A percentile compares a stretch with the other conserved stretches of the same genome.
Evolutionary conservation across 2,329 filamentous ascomycete genomes (phyloP).

Genomic region (Aschersonia sp.): DNA sequence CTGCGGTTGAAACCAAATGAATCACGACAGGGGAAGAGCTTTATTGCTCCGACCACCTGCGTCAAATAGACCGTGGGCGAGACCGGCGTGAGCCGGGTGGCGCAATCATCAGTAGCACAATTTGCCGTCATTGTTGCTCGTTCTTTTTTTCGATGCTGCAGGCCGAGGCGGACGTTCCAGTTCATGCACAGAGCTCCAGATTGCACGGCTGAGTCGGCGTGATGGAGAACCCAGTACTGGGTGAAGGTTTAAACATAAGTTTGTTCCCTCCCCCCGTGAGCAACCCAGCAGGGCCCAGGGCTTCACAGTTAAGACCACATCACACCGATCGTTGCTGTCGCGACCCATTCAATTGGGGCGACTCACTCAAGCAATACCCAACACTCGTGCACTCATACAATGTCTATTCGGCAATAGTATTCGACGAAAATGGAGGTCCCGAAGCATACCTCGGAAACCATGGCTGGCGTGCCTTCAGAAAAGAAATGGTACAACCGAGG

Average conservation of each 20-base stretch:
- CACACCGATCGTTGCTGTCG: no score
- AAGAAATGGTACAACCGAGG: background rate
- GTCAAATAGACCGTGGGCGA: background rate
- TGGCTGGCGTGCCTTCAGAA: background rate
- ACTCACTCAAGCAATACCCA: background rate
- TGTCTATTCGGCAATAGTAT: background rate
- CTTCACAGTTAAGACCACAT: no score
- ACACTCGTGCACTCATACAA: background rate
- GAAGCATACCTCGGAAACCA: background rate
- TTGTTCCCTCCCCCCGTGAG: no score
- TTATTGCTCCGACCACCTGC: background rate
- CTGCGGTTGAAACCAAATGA: background rate
- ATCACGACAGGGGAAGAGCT: background rate
- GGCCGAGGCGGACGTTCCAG: background rate
- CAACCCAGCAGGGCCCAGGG: no score
- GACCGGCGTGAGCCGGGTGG: background rate
- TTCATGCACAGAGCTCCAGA: background rate
- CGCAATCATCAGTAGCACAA: background rate
- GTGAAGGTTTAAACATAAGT: no score
- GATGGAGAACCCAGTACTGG: no score
- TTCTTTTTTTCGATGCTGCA: background rate
- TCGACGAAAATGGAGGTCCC: background rate
- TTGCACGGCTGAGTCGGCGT: background rate
- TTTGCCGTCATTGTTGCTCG: background rate
- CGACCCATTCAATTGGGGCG: background rate